Conservation (phyloP, 805 yeast species). For the Zygosaccharomyces bailii region DNA sequence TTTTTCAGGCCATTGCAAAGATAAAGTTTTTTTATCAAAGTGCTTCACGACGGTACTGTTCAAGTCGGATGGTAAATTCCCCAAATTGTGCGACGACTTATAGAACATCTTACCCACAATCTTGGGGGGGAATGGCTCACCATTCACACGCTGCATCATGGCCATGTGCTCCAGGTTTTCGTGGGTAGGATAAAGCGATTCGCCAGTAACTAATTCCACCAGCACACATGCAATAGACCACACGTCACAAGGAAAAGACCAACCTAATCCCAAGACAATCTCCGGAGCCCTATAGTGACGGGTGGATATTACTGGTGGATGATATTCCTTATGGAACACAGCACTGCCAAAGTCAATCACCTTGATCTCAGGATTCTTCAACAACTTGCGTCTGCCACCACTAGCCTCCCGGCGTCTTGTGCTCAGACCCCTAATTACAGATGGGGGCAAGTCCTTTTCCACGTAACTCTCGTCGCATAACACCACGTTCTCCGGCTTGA, state of each 20-base stretch:
- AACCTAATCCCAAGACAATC: constrained; percentile 87
- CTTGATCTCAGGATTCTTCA: constrained; percentile 77
- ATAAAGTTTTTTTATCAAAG: constrained; percentile 24
- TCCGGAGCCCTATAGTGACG: constrained; percentile 98
- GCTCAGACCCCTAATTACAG: constrained; percentile 22
- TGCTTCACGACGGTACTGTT: constrained; percentile 33
- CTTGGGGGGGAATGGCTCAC: constrained; percentile 44
- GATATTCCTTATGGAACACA: constrained; percentile 89
- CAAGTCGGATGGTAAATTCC: constrained; percentile 34
- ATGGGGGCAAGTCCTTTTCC: constrained; percentile 25
- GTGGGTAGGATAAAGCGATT: constrained; percentile 90
- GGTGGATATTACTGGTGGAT: constrained; percentile 86
- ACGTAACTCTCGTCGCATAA: constrained; percentile 38
- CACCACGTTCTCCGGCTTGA: constrained; percentile 92
- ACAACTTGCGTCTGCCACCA: constrained; percentile 36
- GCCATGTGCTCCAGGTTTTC: constrained; percentile 93
- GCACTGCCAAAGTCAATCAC: constrained; percentile 98
- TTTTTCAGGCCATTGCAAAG: constrained; percentile 34
- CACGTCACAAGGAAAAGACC: constrained; percentile 95
- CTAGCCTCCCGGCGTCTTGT: constrained; percentile 33
- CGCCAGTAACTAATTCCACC: constrained; percentile 89
- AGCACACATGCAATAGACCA: constrained; percentile 96
- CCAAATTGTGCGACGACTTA: constrained; percentile 32
- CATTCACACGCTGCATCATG: constrained; percentile 82
- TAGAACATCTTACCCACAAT: constrained; percentile 36